Conservation (phyloP, 176 grass and related monocot species). For the Alopecurus myosuroides region DNA sequence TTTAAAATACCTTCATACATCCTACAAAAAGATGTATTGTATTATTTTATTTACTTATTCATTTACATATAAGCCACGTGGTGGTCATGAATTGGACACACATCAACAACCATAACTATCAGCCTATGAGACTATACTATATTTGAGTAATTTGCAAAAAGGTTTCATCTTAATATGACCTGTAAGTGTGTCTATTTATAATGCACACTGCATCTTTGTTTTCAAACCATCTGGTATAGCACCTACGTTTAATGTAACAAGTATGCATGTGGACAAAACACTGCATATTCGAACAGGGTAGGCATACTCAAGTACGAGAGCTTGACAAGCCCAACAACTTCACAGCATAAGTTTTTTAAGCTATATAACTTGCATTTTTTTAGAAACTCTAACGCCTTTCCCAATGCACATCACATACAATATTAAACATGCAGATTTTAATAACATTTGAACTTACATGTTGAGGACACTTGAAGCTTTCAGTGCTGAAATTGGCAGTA, state of each 20-base stretch:
- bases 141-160: constrained; percentile 4
- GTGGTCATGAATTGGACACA: not conserved
- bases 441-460: constrained; percentile 58
- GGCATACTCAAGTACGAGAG: not conserved
- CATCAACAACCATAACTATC: not conserved
- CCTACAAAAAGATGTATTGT: not conserved
- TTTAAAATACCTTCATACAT: not conserved
- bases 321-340: not conserved
- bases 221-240: not conserved
- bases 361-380: constrained; percentile 19
- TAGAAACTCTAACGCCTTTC: not conserved
- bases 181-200: not conserved
- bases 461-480: constrained; percentile 71
- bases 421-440: not conserved
- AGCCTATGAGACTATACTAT: not conserved
- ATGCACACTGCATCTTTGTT: not conserved
- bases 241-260: constrained; percentile 1
- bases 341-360: not conserved
- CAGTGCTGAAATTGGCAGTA: constrained; percentile 25
- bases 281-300: not conserved
- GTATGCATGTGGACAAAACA: not conserved
- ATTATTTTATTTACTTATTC: not conserved
- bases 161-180: not conserved
- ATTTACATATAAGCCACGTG: not conserved
- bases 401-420: not conserved